These are phyloP conservation scores for Eragrostis tef DNA, from an alignment of 202 grass and related monocot species.

Conservation along the genomic window DNA sequence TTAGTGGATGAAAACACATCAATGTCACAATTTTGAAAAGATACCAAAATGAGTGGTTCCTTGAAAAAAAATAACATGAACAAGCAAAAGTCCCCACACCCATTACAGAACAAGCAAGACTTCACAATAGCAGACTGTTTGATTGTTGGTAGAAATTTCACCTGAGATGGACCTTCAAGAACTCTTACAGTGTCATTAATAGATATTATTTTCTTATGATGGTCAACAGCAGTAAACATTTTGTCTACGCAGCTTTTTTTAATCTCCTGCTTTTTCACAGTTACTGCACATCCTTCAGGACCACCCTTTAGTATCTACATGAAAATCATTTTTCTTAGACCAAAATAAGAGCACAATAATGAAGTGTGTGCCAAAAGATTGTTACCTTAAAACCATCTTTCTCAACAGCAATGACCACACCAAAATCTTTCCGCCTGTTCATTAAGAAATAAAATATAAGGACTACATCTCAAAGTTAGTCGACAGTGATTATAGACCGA, in stretches of 20 bases:
- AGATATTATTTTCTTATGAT: conserved; percentile 71
- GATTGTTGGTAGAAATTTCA: conserved; percentile 42
- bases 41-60: conserved; percentile 35
- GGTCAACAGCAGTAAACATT: conserved; percentile 95
- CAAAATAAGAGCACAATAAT: conserved; percentile 40
- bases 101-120: conserved; percentile 42
- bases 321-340: conserved; percentile 20
- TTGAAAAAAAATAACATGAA: conserved; percentile 38
- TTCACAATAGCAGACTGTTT: conserved; percentile 23
- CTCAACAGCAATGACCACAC: conserved; percentile 78
- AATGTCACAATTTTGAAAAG: not conserved
- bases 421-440: conserved; percentile 83
- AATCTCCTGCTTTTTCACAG: conserved; percentile 70
- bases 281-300: conserved; percentile 69
- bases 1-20: conserved; percentile 14
- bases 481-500: conserved; percentile 23
- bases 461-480: conserved; percentile 15
- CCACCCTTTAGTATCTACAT: conserved; percentile 80
- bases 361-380: conserved; percentile 38
- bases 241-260: conserved; percentile 78
- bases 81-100: too few relatives aligned
- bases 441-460: conserved; percentile 50
- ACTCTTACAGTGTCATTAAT: conserved; percentile 83
- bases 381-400: conserved; percentile 82
- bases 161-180: conserved; percentile 74